These are phyloP conservation scores for Vachellia pachyceras DNA, from an alignment of 306 rosid species.

Conservation along the genomic window DNA sequence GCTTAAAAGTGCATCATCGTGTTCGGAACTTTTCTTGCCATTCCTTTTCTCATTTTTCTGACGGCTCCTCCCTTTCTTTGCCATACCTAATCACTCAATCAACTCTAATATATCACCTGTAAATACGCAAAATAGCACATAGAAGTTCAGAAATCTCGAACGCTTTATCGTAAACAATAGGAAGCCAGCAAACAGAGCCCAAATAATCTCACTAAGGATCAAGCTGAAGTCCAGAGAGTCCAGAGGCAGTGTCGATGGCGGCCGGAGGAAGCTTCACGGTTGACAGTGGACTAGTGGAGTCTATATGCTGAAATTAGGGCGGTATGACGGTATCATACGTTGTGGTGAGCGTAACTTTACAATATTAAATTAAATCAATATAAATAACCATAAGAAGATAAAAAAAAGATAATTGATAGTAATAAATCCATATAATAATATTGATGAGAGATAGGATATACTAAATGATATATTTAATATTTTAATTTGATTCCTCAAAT, in stretches of 20 bases:
- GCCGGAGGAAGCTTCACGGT: not conserved
- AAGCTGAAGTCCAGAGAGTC: not conserved
- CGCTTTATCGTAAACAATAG: not conserved
- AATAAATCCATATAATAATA: no score
- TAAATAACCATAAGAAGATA: no score
- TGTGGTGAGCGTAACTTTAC: no score
- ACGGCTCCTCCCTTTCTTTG: constrained; percentile 56
- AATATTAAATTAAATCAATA: no score
- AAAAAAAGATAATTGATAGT: no score
- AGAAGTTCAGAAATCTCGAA: not conserved
- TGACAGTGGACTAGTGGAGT: not conserved
- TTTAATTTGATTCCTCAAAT: no score
- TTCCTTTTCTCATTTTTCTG: constrained; percentile 46
- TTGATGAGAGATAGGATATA: no score
- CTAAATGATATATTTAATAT: no score
- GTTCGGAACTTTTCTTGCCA: constrained; percentile 39
- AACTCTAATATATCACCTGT: not conserved
- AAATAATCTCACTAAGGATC: not conserved
- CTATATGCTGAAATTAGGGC: not conserved
- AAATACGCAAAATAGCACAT: not conserved
- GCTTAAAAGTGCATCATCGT: constrained; percentile 27
- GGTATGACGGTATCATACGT: not conserved
- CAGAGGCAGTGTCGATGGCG: not conserved
- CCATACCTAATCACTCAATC: constrained; percentile 46
- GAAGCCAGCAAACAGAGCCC: not conserved